These are phyloP conservation scores for Eimeria zaria DNA, from an alignment of 169 alveolate species.

Conservation along the genomic window DNA sequence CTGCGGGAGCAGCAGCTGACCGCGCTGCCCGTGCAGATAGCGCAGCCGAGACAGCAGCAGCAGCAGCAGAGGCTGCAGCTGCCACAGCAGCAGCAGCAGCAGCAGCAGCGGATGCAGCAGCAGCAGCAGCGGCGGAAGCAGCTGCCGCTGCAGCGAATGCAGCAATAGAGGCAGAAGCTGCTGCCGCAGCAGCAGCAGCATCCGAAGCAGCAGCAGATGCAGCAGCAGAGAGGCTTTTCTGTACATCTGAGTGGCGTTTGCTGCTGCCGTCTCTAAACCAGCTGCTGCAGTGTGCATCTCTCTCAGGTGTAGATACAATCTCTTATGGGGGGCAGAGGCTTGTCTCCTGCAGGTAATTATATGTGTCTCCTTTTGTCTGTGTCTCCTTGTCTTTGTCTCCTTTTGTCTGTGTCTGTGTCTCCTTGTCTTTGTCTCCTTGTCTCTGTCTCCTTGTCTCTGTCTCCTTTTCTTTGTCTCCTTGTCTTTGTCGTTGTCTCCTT, in stretches of 20 bases:
- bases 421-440: too few species aligned
- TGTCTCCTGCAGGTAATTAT: slow-evolving; percentile 35
- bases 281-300: neutral
- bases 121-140: slow-evolving; percentile 24
- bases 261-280: slow-evolving; percentile 31
- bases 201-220: slow-evolving; percentile 32
- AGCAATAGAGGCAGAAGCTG: neutral
- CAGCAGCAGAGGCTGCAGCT: slow-evolving; percentile 22
- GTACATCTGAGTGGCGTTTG: slow-evolving; percentile 45
- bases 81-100: slow-evolving; percentile 41
- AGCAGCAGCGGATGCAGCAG: slow-evolving; percentile 1
- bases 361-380: too few species aligned
- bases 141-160: slow-evolving; percentile 27
- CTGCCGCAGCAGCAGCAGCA: slow-evolving; percentile 58
- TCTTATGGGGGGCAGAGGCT: slow-evolving; percentile 48
- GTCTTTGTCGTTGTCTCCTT: too few species aligned
- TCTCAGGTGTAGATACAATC: neutral
- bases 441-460: too few species aligned
- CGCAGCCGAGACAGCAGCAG: slow-evolving; percentile 49
- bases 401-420: too few species aligned
- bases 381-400: too few species aligned
- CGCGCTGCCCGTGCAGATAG: neutral
- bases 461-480: too few species aligned
- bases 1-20: slow-evolving; percentile 9
- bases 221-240: slow-evolving; percentile 39